Percentiles rank a stretch among this genome's conserved stretches.
phyloP scores from a whole-genome alignment of 2,329 filamentous ascomycete genomes.

The Periconia digitata region DNA sequence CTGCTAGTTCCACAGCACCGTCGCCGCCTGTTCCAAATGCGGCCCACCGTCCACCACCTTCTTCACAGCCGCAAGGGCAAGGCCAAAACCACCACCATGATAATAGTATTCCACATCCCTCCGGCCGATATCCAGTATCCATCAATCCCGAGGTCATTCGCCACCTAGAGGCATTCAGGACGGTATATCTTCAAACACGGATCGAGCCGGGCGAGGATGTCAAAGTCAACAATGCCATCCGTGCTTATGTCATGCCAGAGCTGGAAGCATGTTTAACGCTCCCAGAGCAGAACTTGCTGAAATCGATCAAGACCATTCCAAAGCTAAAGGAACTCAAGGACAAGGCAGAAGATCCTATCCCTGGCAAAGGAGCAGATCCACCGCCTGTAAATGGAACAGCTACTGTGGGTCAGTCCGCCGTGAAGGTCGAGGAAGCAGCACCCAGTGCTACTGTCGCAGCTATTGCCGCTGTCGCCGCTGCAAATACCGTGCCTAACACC shows the following conservation, averaged over 20 bases:
- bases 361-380: slow-evolving; percentile 2
- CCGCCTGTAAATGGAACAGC: neutral
- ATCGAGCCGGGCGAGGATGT: slow-evolving; percentile 25
- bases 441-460: slow-evolving; percentile 20
- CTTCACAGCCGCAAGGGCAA: slow-evolving; percentile 12
- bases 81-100: slow-evolving; percentile 8
- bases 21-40: slow-evolving; percentile 14
- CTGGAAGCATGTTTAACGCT: slow-evolving; percentile 24
- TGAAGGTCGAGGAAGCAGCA: slow-evolving; percentile 4
- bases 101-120: slow-evolving; percentile 19
- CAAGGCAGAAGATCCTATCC: neutral
- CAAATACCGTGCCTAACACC: slow-evolving; percentile 30
- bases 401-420: neutral
- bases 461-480: slow-evolving; percentile 38
- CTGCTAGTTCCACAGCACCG: slow-evolving; percentile 4
- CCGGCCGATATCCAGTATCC: slow-evolving; percentile 32
- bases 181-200: slow-evolving; percentile 29
- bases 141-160: slow-evolving; percentile 31
- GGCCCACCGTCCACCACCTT: slow-evolving; percentile 11
- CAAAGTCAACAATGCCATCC: slow-evolving; percentile 38
- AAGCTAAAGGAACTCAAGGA: slow-evolving; percentile 5
- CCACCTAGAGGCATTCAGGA: slow-evolving; percentile 38
- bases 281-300: slow-evolving; percentile 25
- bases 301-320: slow-evolving; percentile 25
- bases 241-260: slow-evolving; percentile 31